A percentile compares a stretch with the other conserved stretches of the same genome.
Conservation (phyloP, 192 early-diverging fungal genomes). For the Allomyces macrogynus region DNA sequence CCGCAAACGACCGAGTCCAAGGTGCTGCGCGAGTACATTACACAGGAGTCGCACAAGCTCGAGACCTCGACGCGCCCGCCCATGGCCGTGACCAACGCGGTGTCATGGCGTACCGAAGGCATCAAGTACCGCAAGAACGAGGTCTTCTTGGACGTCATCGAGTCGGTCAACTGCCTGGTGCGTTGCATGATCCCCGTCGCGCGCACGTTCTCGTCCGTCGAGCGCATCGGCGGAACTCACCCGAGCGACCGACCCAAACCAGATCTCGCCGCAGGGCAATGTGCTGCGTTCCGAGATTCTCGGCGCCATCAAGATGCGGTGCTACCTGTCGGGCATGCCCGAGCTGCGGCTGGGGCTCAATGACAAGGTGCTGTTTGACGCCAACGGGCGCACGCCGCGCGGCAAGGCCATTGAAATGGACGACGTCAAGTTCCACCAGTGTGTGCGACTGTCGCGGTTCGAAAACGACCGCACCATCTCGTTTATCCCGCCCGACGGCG, state of each 20-base stretch:
- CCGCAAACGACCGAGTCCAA: constrained; percentile 78
- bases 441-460: constrained; percentile 67
- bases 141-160: constrained; percentile 53
- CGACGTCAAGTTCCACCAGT: constrained; percentile 79
- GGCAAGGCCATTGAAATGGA: constrained; percentile 79
- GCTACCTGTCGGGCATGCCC: constrained; percentile 69
- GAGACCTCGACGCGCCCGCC: constrained; percentile 78
- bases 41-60: constrained; percentile 87
- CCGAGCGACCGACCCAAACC: no score
- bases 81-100: constrained; percentile 54
- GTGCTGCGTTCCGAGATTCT: constrained; percentile 51
- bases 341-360: constrained; percentile 67
- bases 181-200: not conserved
- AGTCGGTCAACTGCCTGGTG: constrained; percentile 49
- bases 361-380: constrained; percentile 87
- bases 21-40: constrained; percentile 84
- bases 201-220: no score
- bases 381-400: constrained; percentile 45
- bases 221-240: no score
- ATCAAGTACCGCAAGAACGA: constrained; percentile 56
- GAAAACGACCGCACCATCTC: constrained; percentile 76
- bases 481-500: constrained; percentile 76
- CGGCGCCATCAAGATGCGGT: constrained; percentile 67
- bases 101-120: constrained; percentile 49
- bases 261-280: constrained; percentile 35